A percentile compares a stretch with the other conserved stretches of the same genome.
Evolutionary conservation across 2,329 filamentous ascomycete genomes (phyloP).

Genomic region (Penicillium sp.): DNA sequence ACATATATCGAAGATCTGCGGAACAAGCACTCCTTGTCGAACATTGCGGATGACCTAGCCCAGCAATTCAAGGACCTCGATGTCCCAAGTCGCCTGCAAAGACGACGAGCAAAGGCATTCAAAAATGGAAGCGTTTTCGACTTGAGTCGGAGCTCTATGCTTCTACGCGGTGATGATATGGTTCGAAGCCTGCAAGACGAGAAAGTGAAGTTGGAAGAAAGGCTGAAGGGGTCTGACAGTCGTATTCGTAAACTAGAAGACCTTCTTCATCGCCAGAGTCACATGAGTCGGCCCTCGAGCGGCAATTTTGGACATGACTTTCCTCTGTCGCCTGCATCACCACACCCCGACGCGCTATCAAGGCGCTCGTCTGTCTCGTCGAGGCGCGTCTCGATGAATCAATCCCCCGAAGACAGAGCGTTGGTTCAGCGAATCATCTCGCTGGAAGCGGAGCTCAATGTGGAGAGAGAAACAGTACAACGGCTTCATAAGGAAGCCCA

Average conservation of each 20-base stretch:
- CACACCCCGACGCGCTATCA: constrained; percentile 48
- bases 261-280: constrained; percentile 78
- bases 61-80: constrained; percentile 79
- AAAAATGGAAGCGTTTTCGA: constrained; percentile 96
- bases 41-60: constrained; percentile 69
- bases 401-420: constrained; percentile 61
- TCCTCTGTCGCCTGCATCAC: constrained; percentile 45
- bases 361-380: constrained; percentile 63
- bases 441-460: constrained; percentile 76
- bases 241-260: constrained; percentile 90
- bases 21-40: constrained; percentile 64
- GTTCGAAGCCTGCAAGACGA: constrained; percentile 77
- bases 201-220: constrained; percentile 72
- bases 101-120: constrained; percentile 86
- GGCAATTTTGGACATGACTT: constrained; percentile 51
- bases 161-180: constrained; percentile 85
- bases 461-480: constrained; percentile 69
- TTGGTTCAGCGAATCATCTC: constrained; percentile 63
- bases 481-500: constrained; percentile 71
- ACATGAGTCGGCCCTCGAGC: constrained; percentile 56
- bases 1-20: constrained; percentile 70
- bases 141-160: constrained; percentile 80
- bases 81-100: constrained; percentile 80
- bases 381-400: constrained; percentile 62
- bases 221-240: constrained; percentile 80